phyloP scores from a whole-genome alignment of 805 yeast genomes.

The Kockiozyma suomiensis region DNA sequence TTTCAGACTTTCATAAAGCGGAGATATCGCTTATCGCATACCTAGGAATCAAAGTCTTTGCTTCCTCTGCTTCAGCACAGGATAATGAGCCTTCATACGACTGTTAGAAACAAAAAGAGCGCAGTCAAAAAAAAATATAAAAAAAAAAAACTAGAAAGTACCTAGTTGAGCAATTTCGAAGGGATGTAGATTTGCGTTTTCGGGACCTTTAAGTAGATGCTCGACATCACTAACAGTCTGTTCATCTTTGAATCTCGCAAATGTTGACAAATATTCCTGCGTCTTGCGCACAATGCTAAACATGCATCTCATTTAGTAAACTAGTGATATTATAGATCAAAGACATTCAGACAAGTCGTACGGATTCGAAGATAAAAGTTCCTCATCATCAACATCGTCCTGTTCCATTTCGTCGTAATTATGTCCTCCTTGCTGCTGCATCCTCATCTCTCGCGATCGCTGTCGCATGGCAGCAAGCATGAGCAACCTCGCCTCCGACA shows the following conservation, averaged over 20 bases:
- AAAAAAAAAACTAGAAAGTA: conserved; percentile 7
- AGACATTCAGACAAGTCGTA: conserved; percentile 4
- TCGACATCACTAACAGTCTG: conserved; percentile 94
- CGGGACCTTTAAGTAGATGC: conserved; percentile 72
- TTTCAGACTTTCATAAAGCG: too few relatives aligned
- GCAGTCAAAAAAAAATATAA: not conserved
- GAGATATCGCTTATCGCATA: too few relatives aligned
- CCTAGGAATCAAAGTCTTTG: conserved; percentile 83
- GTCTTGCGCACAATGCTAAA: conserved; percentile 82
- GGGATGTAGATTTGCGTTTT: conserved; percentile 81
- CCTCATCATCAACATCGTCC: conserved; percentile 42
- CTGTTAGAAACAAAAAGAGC: not conserved
- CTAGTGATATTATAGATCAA: too few relatives aligned
- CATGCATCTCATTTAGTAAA: not conserved
- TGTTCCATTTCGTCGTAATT: conserved; percentile 43
- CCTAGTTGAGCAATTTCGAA: conserved; percentile 90
- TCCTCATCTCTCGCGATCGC: conserved; percentile 58
- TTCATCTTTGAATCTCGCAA: conserved; percentile 88
- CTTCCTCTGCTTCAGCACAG: conserved; percentile 97
- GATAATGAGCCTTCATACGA: conserved; percentile 64
- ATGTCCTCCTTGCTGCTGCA: conserved; percentile 11
- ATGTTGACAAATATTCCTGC: conserved; percentile 78
- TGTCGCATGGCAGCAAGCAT: conserved; percentile 88
- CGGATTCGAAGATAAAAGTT: conserved; percentile 37
- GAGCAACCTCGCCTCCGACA: conserved; percentile 86